These are phyloP conservation scores for Croton setiger DNA, from an alignment of 441 rosid species.

Conservation along the genomic window DNA sequence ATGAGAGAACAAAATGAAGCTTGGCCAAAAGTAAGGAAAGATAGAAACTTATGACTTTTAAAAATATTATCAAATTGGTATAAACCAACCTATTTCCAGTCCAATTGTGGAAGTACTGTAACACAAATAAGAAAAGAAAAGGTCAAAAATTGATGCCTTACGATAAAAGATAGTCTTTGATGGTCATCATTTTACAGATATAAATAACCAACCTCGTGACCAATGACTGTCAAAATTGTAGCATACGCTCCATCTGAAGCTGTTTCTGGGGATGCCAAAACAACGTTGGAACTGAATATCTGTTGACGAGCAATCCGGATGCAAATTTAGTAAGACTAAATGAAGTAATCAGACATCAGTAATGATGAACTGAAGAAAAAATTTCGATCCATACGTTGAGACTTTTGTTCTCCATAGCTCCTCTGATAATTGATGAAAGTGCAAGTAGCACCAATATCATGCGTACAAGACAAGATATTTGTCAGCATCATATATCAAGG, in stretches of 20 bases:
- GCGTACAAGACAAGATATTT: conserved; percentile 6
- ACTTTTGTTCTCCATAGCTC: conserved; percentile 99
- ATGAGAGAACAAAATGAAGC: neutral
- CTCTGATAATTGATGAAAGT: conserved; percentile 53
- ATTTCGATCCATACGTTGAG: conserved; percentile 55
- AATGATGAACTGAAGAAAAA: conserved; percentile 12
- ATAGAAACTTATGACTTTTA: neutral
- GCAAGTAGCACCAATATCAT: conserved; percentile 17
- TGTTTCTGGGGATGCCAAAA: conserved; percentile 97
- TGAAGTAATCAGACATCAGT: neutral
- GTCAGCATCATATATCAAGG: conserved; percentile 1
- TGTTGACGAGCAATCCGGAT: conserved; percentile 32
- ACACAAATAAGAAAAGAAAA: conserved; percentile 25
- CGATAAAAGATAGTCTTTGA: neutral
- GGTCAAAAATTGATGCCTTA: conserved; percentile 22
- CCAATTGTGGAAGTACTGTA: conserved; percentile 99
- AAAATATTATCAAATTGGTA: neutral
- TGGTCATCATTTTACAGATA: conserved; percentile 7
- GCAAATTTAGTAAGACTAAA: conserved; percentile 16
- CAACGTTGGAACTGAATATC: conserved; percentile 96
- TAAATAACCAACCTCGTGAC: conserved; percentile 76
- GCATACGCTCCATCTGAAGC: conserved; percentile 95
- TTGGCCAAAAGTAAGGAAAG: neutral
- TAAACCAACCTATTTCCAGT: conserved; percentile 92
- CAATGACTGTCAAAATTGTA: conserved; percentile 93